Evolutionary conservation across 2,329 filamentous ascomycete species (phyloP).

Genomic region (Sclerotinia nivalis): DNA sequence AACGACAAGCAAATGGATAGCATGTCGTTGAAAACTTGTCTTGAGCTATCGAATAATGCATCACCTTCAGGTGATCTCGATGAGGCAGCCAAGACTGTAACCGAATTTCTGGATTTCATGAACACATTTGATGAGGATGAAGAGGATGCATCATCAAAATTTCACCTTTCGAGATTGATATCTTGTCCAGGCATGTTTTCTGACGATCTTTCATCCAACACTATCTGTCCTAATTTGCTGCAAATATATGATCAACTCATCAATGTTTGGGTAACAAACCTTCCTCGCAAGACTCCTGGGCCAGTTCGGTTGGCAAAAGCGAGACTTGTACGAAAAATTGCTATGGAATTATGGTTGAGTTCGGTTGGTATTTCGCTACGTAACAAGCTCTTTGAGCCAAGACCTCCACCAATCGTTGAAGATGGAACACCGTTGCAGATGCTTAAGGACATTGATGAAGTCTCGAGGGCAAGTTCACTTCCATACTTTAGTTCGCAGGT

Average conservation of each 20-base stretch:
- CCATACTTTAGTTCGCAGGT: conserved; percentile 32
- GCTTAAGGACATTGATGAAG: conserved; percentile 23
- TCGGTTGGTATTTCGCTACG: conserved; percentile 37
- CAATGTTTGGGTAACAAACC: conserved; percentile 37
- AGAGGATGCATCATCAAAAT: conserved; percentile 23
- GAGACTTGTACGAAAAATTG: conserved; percentile 36
- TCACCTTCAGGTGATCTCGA: conserved; percentile 35
- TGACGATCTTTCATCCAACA: background rate
- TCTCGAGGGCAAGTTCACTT: conserved; percentile 30
- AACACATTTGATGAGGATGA: conserved; percentile 23
- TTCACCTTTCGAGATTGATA: conserved; percentile 33
- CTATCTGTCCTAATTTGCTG: conserved; percentile 28
- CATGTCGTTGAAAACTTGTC: conserved; percentile 24
- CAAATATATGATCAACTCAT: conserved; percentile 39
- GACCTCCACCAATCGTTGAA: conserved; percentile 8
- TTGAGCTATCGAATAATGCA: conserved; percentile 32
- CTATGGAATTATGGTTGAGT: conserved; percentile 39
- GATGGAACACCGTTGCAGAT: conserved; percentile 6
- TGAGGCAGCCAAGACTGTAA: conserved; percentile 29
- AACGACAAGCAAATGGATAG: conserved; percentile 24
- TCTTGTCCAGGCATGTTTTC: conserved; percentile 27
- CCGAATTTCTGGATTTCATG: conserved; percentile 32
- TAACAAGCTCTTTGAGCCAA: conserved; percentile 23
- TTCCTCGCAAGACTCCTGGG: conserved; percentile 35
- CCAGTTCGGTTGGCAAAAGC: conserved; percentile 37